Evolutionary conservation across 257 asterid species (phyloP).

Genomic region (Primulina eburnea): DNA sequence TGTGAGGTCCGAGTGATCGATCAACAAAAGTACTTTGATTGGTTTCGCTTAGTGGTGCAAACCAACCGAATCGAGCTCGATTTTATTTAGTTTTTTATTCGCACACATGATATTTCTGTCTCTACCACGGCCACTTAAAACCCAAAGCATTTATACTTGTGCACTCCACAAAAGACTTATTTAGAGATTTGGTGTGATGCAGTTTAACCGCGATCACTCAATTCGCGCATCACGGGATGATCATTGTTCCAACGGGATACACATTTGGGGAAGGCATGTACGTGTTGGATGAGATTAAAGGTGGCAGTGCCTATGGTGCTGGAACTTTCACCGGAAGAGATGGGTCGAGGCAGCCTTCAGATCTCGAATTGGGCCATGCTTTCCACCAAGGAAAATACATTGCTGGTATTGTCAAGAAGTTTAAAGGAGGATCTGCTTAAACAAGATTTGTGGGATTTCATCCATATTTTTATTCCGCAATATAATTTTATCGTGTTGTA

Average conservation of each 20-base stretch:
- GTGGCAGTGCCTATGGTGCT: conserved; percentile 67
- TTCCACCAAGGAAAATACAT: conserved; percentile 59
- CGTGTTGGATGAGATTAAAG: conserved; percentile 60
- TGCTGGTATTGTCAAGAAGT: conserved; percentile 54
- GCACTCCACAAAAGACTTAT: not conserved
- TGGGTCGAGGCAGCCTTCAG: conserved; percentile 59
- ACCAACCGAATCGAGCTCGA: not conserved
- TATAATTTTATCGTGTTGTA: not conserved
- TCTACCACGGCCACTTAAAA: no score
- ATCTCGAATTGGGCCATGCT: conserved; percentile 53
- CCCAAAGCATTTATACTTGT: no score
- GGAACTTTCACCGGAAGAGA: conserved; percentile 60
- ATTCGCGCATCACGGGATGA: conserved; percentile 67
- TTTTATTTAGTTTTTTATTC: no score
- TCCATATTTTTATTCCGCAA: not conserved
- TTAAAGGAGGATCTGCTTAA: conserved; percentile 32
- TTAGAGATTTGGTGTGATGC: conserved; percentile 21
- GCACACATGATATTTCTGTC: not conserved
- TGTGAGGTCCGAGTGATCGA: not conserved
- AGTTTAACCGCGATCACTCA: conserved; percentile 68
- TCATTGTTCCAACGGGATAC: conserved; percentile 60
- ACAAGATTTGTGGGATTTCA: not conserved
- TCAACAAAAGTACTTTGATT: not conserved
- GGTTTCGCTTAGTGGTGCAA: not conserved
- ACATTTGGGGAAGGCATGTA: conserved; percentile 67